A percentile compares a stretch with the other conserved stretches of the same genome.
Conservation (phyloP, 441 rosid genomes). For the Kokia cookei region DNA sequence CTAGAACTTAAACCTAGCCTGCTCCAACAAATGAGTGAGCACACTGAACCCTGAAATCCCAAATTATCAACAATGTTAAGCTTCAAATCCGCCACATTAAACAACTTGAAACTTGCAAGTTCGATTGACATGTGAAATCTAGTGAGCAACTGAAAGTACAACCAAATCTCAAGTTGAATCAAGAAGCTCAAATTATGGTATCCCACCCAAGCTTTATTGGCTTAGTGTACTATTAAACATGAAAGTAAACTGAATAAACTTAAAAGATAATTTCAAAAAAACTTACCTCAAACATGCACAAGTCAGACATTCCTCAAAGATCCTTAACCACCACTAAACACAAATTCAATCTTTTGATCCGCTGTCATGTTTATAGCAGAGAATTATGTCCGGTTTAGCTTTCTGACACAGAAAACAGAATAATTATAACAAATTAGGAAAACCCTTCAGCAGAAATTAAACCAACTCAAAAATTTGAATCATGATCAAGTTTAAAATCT, state of each 20-base stretch:
- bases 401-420: not conserved
- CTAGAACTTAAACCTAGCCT: not conserved
- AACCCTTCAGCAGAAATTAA: not conserved
- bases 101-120: not conserved
- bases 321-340: slow-evolving; percentile 52
- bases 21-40: not conserved
- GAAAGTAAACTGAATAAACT: not conserved
- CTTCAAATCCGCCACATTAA: not conserved
- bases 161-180: not conserved
- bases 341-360: slow-evolving; percentile 29
- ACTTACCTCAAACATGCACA: slow-evolving; percentile 61
- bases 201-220: not conserved
- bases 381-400: slow-evolving; percentile 25
- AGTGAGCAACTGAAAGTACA: not conserved
- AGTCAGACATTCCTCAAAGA: slow-evolving; percentile 66
- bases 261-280: not conserved
- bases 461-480: not conserved
- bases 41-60: not conserved
- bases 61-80: not conserved
- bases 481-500: not conserved
- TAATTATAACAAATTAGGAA: not conserved
- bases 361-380: slow-evolving; percentile 37
- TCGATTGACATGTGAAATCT: not conserved
- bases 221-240: not conserved
- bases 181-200: not conserved